A percentile compares a stretch with the other conserved stretches of the same genome.
Conservation (phyloP, 176 grass and related monocot genomes). For the Neostapfia colusana region DNA sequence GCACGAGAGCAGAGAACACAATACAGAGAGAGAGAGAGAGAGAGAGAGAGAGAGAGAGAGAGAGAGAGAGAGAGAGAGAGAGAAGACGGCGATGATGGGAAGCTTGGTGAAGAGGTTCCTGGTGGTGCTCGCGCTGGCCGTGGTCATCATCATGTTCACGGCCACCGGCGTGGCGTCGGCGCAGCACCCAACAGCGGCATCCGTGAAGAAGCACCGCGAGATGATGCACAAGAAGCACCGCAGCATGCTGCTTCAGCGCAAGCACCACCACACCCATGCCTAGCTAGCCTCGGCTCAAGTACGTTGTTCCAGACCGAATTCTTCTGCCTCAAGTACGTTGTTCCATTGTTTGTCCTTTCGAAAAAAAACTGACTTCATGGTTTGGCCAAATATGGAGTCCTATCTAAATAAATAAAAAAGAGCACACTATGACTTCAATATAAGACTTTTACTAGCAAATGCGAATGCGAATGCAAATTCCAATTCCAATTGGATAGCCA, state of each 20-base stretch:
- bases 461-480: background rate
- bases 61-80: background rate
- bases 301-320: too few species aligned
- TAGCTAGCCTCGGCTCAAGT: too few species aligned
- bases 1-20: too few species aligned
- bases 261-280: too few species aligned
- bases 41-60: background rate
- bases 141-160: conserved; percentile 16
- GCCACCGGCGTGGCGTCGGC: background rate
- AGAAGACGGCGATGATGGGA: background rate
- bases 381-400: too few species aligned
- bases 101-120: background rate
- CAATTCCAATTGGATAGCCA: conserved; percentile 4
- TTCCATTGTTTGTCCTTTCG: too few species aligned
- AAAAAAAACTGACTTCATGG: too few species aligned
- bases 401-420: background rate
- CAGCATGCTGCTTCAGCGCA: background rate
- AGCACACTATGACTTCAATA: background rate
- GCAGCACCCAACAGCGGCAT: background rate
- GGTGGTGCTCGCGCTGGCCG: background rate
- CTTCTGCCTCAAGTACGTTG: too few species aligned
- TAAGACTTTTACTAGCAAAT: background rate
- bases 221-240: background rate
- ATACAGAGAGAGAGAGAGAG: background rate
- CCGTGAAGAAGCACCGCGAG: background rate